Conservation (phyloP, 208 protist genomes). For the Blastocrithidia nonstop region DNA sequence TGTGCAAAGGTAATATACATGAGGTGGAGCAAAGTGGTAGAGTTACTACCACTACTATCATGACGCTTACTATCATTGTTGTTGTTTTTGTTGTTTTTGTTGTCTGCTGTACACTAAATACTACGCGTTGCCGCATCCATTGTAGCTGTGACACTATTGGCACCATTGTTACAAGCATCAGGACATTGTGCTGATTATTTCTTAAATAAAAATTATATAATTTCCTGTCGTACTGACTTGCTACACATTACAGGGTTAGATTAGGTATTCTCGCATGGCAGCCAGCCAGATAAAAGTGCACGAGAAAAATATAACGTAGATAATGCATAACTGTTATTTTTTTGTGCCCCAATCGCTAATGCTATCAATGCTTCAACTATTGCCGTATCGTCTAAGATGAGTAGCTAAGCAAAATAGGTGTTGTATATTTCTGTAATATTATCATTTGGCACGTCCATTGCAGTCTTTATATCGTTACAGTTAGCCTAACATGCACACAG, state of each 20-base stretch:
- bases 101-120: not conserved
- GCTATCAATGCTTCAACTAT: conserved; percentile 69
- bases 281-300: conserved; percentile 62
- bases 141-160: no score
- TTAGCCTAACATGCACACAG: not conserved
- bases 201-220: not conserved
- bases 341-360: conserved; percentile 65
- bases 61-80: conserved; percentile 7
- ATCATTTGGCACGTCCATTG: no score
- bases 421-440: no score
- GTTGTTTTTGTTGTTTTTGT: conserved; percentile 1
- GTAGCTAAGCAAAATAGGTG: no score
- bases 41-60: not conserved
- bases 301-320: conserved; percentile 51
- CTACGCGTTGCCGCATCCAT: not conserved
- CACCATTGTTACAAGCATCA: not conserved
- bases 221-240: no score
- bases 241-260: no score
- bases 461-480: conserved; percentile 5
- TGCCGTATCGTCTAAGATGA: conserved; percentile 14
- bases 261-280: conserved; percentile 13
- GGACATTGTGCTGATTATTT: conserved; percentile 1
- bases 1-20: conserved; percentile 64
- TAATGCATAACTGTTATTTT: conserved; percentile 20
- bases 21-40: conserved; percentile 30